Evolutionary conservation across 2,329 filamentous ascomycete species (phyloP), one percentile per base, ranked within the genome.

Genomic region (Colletotrichum salicis): DNA sequence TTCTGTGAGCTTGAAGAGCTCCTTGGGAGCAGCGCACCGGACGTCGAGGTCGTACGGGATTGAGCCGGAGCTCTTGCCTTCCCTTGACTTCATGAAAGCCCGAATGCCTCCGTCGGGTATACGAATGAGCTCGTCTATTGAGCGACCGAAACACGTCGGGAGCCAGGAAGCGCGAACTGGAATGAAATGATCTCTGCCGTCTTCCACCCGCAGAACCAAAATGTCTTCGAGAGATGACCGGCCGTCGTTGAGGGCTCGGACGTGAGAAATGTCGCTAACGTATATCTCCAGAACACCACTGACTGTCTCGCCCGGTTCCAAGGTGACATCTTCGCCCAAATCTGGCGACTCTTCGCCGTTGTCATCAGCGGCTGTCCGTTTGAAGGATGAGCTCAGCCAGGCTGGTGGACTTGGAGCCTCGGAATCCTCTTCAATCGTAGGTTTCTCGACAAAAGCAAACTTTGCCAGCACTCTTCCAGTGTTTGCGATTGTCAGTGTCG

Each of bases 131-230:
- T 97, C 95, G 72, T 95, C 92, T n/a, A 99, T 88, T 0, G 93
- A 95, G 48, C 94, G 91, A 0, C 94, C 94, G 60, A 98, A 93
- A 76, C 91, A 93, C 0, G 94, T 94, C 10, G 93, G 93, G 4
- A 92, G 84, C 96, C 96, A 99, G 1, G 83, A 85, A 0, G 89
- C 96, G 29, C 89, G 91, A 0, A 97, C 86, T 0, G 95, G 92
- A 51, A 99, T 90, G 79, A 99, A 99, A 78, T 98, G 93, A 77
- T 99, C 96, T 59, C 95, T 89, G 0, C 97, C 97, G 64, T 92
- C 90, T 12, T 90, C 87, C 5, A 99, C 93, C 1, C 95, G 91
- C 10, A 99, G 86, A 2, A 99, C 92, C 8, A 99, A 85, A 3
- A 99, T 91, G 74, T 98, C 95, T 73, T 98, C 96, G 0, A 99